phyloP scores from a whole-genome alignment of 1,284 basidiomycete species.

The Irpex lacteus region DNA sequence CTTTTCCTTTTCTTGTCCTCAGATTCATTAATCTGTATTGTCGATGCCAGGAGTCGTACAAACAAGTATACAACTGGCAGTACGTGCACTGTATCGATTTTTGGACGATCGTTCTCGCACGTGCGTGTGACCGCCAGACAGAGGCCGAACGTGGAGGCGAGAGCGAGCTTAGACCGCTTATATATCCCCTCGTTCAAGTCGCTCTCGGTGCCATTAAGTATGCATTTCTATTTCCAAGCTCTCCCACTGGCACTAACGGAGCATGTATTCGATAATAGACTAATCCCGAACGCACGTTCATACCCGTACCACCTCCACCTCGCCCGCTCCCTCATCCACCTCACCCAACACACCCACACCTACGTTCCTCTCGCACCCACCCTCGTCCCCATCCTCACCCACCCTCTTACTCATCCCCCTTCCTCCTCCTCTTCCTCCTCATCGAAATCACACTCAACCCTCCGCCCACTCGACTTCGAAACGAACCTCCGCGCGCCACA shows the following conservation, averaged over 20 bases:
- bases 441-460: slow-evolving; percentile 29
- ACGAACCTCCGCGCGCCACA: slow-evolving; percentile 86
- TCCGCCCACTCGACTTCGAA: slow-evolving; percentile 89
- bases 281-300: slow-evolving; percentile 80
- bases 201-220: slow-evolving; percentile 90
- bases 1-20: no score
- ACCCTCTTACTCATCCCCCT: slow-evolving; percentile 77
- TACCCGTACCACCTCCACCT: slow-evolving; percentile 82
- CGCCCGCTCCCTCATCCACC: slow-evolving; percentile 67
- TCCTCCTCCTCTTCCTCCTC: slow-evolving; percentile 54
- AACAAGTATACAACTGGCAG: slow-evolving; percentile 98
- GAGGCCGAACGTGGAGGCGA: slow-evolving; percentile 51
- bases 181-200: slow-evolving; percentile 96
- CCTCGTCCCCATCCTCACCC: slow-evolving; percentile 85
- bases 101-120: slow-evolving; percentile 88
- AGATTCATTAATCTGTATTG: no score
- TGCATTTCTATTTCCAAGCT: slow-evolving; percentile 23
- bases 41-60: slow-evolving; percentile 76
- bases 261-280: slow-evolving; percentile 40
- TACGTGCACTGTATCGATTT: slow-evolving; percentile 96
- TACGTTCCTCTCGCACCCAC: slow-evolving; percentile 90
- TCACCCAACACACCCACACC: slow-evolving; percentile 75
- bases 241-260: no score
- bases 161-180: slow-evolving; percentile 82
- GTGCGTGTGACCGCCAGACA: slow-evolving; percentile 67